These are phyloP conservation scores for Wickerhamiella shivajii DNA, from an alignment of 805 yeast genomes.

Conservation along the genomic window DNA sequence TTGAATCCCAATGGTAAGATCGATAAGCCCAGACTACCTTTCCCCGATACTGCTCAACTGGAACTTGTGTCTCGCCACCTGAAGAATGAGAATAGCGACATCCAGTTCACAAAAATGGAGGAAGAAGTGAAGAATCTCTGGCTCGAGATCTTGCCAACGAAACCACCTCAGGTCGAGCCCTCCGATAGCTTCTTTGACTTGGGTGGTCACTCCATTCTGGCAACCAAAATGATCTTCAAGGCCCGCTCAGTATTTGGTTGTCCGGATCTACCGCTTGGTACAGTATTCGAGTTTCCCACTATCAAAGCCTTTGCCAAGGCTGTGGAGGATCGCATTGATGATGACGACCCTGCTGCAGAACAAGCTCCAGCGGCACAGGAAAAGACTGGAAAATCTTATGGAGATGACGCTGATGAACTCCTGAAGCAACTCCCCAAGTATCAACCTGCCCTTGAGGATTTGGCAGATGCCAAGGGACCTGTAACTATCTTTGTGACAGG, in stretches of 20 bases:
- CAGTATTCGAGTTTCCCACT: constrained; percentile 81
- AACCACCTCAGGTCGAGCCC: constrained; percentile 62
- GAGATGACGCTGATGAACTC: constrained; percentile 53
- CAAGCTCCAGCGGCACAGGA: constrained; percentile 23
- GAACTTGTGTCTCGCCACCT: constrained; percentile 49
- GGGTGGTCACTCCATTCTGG: constrained; percentile 96
- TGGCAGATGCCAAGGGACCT: constrained; percentile 26
- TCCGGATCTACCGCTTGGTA: constrained; percentile 70
- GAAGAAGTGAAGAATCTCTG: constrained; percentile 63
- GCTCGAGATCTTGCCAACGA: constrained; percentile 71
- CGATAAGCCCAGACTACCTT: constrained; percentile 92
- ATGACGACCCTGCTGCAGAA: constrained; percentile 29
- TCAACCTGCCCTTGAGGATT: constrained; percentile 33
- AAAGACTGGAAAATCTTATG: constrained; percentile 34
- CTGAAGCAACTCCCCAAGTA: constrained; percentile 30
- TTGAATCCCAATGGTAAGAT: constrained; percentile 97
- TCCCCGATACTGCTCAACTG: constrained; percentile 82
- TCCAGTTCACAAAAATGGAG: constrained; percentile 48
- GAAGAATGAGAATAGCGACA: constrained; percentile 26
- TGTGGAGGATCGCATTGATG: constrained; percentile 35
- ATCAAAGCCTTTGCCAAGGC: constrained; percentile 62
- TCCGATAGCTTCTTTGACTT: constrained; percentile 89
- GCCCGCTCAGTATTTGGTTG: constrained; percentile 63
- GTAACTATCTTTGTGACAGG: constrained; percentile 80
- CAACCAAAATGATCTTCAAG: constrained; percentile 92